Evolutionary conservation across 2,329 filamentous ascomycete species (phyloP), one percentile per base, ranked within the genome.

Genomic region (Aspergillus fischeri): DNA sequence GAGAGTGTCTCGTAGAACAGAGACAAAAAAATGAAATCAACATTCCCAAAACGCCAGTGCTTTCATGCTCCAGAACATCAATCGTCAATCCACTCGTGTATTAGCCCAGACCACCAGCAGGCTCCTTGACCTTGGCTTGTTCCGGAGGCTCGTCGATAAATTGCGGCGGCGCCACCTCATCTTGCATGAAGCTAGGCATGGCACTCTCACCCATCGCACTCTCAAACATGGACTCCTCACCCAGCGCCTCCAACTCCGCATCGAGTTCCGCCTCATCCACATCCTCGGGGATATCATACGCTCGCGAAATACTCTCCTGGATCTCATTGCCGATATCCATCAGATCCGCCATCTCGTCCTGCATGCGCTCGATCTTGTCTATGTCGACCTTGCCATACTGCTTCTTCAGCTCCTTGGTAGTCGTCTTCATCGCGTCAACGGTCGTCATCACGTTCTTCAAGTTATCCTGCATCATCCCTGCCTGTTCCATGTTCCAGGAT

Each of bases 401-500:
- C 75, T 91, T 90, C 71, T 87, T 87, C 62, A 99, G 83, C 69
- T 91, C 88, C 79, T 96, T 96, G 69, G 94, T 96, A 25, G 93
- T 97, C 1, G 89, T 92, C 83, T 97, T 95, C 85, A 99, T 93
- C 10, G 93, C 92, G 73, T 97, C 93, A 48, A 97, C 92, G 28
- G 94, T 97, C 20, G 92, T 95, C 92, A 97, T 97, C 62, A 94
- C 93, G 75, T 97, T 97, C 75, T 95, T 94, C 53, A 99, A 84
- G 72, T 97, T 97, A 78, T 97, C 93, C 79, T 96, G 92, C 93
- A 97, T 97, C 83, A 92, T 95, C 73, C 90, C 89, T 3, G 93
- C 92, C 77, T 97, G 92, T 78, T 97, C 92, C 92, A 99, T 97
- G 78, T 97, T 97, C 92, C 92, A 97, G 24, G 91, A 91, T 78